Evolutionary conservation across 2,329 filamentous ascomycete species (phyloP).

Genomic region (Penicillium sp.): DNA sequence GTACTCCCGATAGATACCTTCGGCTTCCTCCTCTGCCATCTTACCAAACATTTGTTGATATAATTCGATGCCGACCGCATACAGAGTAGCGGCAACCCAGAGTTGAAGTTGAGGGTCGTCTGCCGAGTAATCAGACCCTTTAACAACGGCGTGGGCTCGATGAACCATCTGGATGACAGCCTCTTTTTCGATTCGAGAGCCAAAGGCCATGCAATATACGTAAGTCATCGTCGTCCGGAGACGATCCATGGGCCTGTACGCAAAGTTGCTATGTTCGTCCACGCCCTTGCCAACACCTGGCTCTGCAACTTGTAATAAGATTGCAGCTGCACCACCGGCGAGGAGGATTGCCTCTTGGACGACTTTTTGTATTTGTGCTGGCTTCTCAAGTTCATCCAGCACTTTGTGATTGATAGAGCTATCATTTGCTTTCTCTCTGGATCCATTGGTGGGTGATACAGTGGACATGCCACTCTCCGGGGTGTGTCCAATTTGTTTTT

Average conservation of each 20-base stretch:
- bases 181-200: conserved; percentile 41
- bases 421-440: neutral
- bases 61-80: conserved; percentile 44
- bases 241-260: conserved; percentile 43
- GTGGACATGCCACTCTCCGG: neutral
- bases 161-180: conserved; percentile 48
- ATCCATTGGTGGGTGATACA: neutral
- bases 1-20: conserved; percentile 39
- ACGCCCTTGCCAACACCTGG: conserved; percentile 48
- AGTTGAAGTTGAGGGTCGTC: conserved; percentile 48
- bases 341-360: conserved; percentile 45
- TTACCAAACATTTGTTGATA: conserved; percentile 46
- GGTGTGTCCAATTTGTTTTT: neutral
- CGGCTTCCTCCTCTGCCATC: conserved; percentile 34
- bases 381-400: conserved; percentile 29
- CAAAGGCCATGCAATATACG: conserved; percentile 49
- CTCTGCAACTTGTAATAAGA: conserved; percentile 51
- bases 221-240: conserved; percentile 50
- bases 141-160: conserved; percentile 41
- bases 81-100: conserved; percentile 51
- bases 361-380: conserved; percentile 40
- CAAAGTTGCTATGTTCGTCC: conserved; percentile 49
- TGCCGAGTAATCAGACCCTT: conserved; percentile 43
- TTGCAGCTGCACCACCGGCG: conserved; percentile 45
- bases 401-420: neutral